These are phyloP conservation scores for Boletus reticuloceps DNA, from an alignment of 768 basidiomycete genomes.

Conservation along the genomic window DNA sequence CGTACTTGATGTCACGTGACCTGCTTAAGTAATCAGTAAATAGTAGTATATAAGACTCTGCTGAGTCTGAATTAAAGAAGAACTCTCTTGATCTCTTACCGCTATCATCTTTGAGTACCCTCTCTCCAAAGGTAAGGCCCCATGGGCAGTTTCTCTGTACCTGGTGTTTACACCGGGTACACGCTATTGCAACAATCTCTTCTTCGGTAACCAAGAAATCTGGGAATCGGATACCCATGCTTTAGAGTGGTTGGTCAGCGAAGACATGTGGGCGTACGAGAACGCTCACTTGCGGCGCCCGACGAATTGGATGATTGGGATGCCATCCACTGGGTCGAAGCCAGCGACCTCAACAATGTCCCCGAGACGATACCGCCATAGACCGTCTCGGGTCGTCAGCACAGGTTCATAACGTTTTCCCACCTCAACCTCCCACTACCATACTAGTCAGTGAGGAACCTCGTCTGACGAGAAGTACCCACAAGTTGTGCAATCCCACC, in stretches of 20 bases:
- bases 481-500: conserved; percentile 1
- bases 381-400: conserved; percentile 14
- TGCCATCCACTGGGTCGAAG: conserved; percentile 17
- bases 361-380: conserved; percentile 22
- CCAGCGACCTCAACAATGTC: conserved; percentile 21
- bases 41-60: no score
- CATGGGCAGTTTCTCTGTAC: no score
- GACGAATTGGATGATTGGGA: conserved; percentile 17
- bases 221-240: conserved; percentile 7
- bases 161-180: no score
- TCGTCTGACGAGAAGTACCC: neutral
- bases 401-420: conserved; percentile 19
- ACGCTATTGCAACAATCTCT: no score
- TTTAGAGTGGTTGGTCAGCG: neutral
- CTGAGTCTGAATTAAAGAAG: no score
- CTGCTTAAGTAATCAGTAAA: no score
- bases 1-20: no score
- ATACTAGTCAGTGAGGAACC: neutral
- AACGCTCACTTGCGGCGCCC: conserved; percentile 12
- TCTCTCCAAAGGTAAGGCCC: no score
- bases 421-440: conserved; percentile 17
- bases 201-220: conserved; percentile 12
- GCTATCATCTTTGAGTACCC: no score
- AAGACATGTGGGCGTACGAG: neutral
- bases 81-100: no score